phyloP scores from a whole-genome alignment of 805 yeast species.

The Metschnikowia matae region DNA sequence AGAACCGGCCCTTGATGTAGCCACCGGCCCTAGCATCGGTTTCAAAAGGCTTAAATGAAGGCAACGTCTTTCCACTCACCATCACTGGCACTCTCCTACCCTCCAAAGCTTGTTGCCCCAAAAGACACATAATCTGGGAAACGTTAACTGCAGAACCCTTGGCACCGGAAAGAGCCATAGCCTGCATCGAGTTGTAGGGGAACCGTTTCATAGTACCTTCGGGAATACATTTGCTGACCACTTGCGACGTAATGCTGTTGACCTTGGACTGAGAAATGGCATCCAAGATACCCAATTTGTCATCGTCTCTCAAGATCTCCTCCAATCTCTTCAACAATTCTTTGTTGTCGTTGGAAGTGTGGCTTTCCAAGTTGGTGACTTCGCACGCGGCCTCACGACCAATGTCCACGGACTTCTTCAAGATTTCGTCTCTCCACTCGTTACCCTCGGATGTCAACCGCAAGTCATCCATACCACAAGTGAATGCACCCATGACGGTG shows the following conservation, averaged over 20 bases:
- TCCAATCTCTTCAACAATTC: slow-evolving; percentile 87
- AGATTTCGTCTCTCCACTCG: slow-evolving; percentile 77
- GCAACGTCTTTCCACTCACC: slow-evolving; percentile 97
- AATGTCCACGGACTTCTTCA: slow-evolving; percentile 69
- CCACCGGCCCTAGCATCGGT: slow-evolving; percentile 99
- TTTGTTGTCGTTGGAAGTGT: slow-evolving; percentile 46
- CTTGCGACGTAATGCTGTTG: slow-evolving; percentile 87
- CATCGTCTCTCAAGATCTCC: slow-evolving; percentile 91
- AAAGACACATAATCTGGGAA: slow-evolving; percentile 97
- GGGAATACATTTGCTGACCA: slow-evolving; percentile 92
- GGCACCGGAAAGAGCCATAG: slow-evolving; percentile 99
- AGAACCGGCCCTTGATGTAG: slow-evolving; percentile 92
- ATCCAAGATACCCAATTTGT: slow-evolving; percentile 88
- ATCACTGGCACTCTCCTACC: slow-evolving; percentile 99
- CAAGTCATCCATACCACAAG: slow-evolving; percentile 99
- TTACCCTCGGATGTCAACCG: slow-evolving; percentile 91
- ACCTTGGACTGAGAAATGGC: slow-evolving; percentile 94
- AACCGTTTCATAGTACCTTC: slow-evolving; percentile 92
- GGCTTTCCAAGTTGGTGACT: slow-evolving; percentile 74
- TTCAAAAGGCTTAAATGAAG: slow-evolving; percentile 94
- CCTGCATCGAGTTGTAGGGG: slow-evolving; percentile 96
- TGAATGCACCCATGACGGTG: slow-evolving; percentile 86
- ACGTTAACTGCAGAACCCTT: slow-evolving; percentile 98
- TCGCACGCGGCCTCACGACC: slow-evolving; percentile 94
- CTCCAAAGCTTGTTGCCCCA: slow-evolving; percentile 98